Conservation (phyloP, 2,329 filamentous ascomycete genomes). For the Xylaria sp. region DNA sequence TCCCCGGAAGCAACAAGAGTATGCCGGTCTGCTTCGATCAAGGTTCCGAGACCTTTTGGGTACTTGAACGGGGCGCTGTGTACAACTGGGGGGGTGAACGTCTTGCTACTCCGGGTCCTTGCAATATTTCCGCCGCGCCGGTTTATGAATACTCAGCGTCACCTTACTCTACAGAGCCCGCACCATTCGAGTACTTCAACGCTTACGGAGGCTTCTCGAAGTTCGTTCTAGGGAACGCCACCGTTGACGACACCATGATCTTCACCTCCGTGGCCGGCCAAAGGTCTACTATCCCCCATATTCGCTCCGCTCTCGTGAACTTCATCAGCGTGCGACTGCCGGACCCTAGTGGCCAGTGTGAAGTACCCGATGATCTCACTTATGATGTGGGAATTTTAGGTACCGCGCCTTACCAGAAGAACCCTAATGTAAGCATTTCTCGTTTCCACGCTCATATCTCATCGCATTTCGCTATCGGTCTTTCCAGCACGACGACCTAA, state of each 20-base stretch:
- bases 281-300: conserved; percentile 28
- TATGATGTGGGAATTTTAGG: conserved; percentile 43
- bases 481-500: not conserved
- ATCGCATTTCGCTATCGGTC: not conserved
- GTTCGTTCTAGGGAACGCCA: conserved; percentile 19
- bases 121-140: conserved; percentile 16
- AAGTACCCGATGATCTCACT: not conserved
- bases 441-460: not conserved
- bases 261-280: conserved; percentile 30
- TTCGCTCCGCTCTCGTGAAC: conserved; percentile 37
- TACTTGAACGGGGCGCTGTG: conserved; percentile 27
- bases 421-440: not conserved
- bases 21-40: conserved; percentile 36
- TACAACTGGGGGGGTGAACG: conserved; percentile 19
- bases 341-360: conserved; percentile 30
- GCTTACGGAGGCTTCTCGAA: conserved; percentile 31
- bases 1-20: conserved; percentile 29
- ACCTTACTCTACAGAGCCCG: conserved; percentile 5
- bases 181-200: conserved; percentile 6
- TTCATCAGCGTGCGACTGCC: conserved; percentile 31
- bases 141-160: conserved; percentile 19
- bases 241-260: conserved; percentile 35
- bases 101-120: conserved; percentile 5
- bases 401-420: conserved; percentile 35
- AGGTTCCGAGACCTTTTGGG: conserved; percentile 34